Evolutionary conservation across 768 basidiomycete species (phyloP), one percentile per base, ranked within the genome.

Genomic region (Myochromella boudieri): DNA sequence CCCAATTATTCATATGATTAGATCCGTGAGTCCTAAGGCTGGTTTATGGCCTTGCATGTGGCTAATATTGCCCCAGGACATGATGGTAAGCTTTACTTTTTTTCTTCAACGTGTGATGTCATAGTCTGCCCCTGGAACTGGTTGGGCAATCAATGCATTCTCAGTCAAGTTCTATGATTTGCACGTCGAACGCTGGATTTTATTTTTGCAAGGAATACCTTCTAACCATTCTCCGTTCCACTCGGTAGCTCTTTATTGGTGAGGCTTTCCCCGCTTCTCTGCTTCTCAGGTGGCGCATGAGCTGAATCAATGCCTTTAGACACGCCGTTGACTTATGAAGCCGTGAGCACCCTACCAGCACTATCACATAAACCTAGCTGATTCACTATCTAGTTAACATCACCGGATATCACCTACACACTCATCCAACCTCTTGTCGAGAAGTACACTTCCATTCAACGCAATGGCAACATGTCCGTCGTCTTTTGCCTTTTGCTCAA

Each of bases 401-500:
- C 86, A 1, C 91, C 95, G 1, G 95, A 97, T 62, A 77, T 94
- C 27, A 92, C 88, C 1, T 97, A 97, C 62, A 87, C 91, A 1
- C 84, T 97, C 51, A 75, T 95, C 44, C 86, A 84, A 28, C 95
- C 95, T 0, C 75, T 97, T 25, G 80, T 85, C 37, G 88, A 94
- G 48, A 95, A 94, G 68, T 97, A 97, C 65, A 69, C 78, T 24
- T 73, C 75, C 8, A 68, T 93, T 39, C 87, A 91, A 60, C 76
- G 72, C 21, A 61, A 72, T 36, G 85, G 87, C 20, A 97, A 97
- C 68, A 81, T 85, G 61, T 83, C 92, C 4, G 71, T 91, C 49
- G 85, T 91, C 4, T 97, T 97, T 60, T 92, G 91, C 57, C 78
- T 93, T 49, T 82, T 97, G 3, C 69, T 97, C 44, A 95, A 93